phyloP scores from a whole-genome alignment of 805 yeast species.

The Teunomyces kruisii region DNA sequence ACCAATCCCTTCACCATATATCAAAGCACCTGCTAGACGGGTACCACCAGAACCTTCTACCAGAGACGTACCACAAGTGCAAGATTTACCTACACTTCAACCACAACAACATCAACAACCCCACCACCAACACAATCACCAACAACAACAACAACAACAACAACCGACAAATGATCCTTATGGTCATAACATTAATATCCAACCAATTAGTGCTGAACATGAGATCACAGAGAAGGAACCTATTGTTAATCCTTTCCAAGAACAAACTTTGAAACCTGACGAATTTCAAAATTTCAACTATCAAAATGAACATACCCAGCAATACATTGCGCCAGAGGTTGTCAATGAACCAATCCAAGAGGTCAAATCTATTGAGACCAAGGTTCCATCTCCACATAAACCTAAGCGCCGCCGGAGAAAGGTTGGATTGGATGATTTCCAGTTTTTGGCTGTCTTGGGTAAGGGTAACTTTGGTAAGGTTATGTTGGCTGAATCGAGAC shows the following conservation, averaged over 20 bases:
- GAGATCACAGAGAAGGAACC: constrained; percentile 2
- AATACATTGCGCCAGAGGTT: constrained; percentile 13
- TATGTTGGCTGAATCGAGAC: constrained; percentile 92
- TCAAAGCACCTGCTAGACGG: constrained; percentile 15
- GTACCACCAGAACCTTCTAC: constrained; percentile 16
- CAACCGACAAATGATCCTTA: constrained; percentile 16
- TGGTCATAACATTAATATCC: constrained; percentile 7
- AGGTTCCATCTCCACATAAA: constrained; percentile 20
- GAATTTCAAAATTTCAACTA: constrained; percentile 28
- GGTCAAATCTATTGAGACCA: background rate
- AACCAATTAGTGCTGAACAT: background rate
- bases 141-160: constrained; percentile 16
- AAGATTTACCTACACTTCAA: constrained; percentile 9
- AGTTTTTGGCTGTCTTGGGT: constrained; percentile 91
- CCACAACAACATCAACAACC: constrained; percentile 12
- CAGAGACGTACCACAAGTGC: constrained; percentile 6
- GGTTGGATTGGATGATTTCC: constrained; percentile 92
- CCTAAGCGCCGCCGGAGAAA: constrained; percentile 54
- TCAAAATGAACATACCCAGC: constrained; percentile 20
- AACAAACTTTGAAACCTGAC: constrained; percentile 7
- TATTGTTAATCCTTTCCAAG: constrained; percentile 4
- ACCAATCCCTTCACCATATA: constrained; percentile 26
- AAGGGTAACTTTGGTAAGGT: constrained; percentile 99
- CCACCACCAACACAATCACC: constrained; percentile 8
- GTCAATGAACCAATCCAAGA: constrained; percentile 1